Evolutionary conservation across 768 basidiomycete species (phyloP), one percentile per base, ranked within the genome.

Genomic region (Lentinula raphanica): DNA sequence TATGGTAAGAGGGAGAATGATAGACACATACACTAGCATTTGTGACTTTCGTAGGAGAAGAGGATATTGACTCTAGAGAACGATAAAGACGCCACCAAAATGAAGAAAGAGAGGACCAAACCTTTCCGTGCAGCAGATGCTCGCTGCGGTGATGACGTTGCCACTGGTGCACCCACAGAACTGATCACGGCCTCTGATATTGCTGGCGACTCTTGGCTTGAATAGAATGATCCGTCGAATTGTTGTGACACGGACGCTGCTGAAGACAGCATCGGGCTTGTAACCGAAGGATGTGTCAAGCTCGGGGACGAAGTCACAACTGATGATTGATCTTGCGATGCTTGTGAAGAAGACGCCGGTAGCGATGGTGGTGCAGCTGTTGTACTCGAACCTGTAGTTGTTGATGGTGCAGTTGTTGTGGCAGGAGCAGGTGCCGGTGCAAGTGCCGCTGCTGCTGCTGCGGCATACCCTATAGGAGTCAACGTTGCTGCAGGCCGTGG

Each of bases 201-300:
- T 63, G 84, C 82, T 56, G 90, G 89, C 12, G 90, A 90, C 61
- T 84, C 83, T 67, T 86, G 80, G 29, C 59, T 81, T 46, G 87
- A 88, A 66, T 86, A 87, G 60, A 86, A 82, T 25, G 90, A 88
- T 25, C 82, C 85, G 58, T 82, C 79, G 3, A 77, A 86, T 53
- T 85, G 85, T 58, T 86, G 86, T 51, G 81, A 84, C 31, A 76
- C 80, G 36, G 81, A 83, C 13, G 89, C 87, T 25, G 89, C 87
- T 23, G 82, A 90, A 17, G 90, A 92, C 54, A 92, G 64, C 76
- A 91, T 85, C 0, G 90, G 90, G 62, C 90, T 93, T 58, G 88
- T 87, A 49, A 87, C 77, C 5, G 91, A 92, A 38, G 83, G 86
- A 71, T 92, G 90, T n/a, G 91, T 92, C 56, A 92, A 73, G 67